Conservation (phyloP, 192 early-diverging fungal genomes). For the Coemansia sp. region DNA sequence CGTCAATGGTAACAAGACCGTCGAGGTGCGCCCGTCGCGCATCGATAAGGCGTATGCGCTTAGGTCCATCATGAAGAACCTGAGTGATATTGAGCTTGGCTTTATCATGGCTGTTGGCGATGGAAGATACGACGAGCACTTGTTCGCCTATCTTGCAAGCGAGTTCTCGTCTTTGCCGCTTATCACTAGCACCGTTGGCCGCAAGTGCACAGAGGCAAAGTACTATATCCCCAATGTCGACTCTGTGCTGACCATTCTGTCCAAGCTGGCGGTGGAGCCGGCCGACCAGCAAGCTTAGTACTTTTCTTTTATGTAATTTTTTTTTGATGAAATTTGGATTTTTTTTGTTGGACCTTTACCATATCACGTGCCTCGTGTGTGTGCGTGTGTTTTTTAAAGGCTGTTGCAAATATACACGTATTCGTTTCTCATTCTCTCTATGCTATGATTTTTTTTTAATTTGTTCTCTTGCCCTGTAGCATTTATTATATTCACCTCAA, state of each 20-base stretch:
- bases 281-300: not conserved
- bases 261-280: slow-evolving; percentile 24
- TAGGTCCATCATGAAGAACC: slow-evolving; percentile 81
- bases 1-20: slow-evolving; percentile 93
- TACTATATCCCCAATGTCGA: slow-evolving; percentile 78
- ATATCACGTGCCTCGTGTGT: too few species aligned
- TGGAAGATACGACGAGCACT: slow-evolving; percentile 93
- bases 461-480: not conserved
- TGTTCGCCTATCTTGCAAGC: slow-evolving; percentile 65
- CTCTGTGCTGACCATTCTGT: slow-evolving; percentile 38
- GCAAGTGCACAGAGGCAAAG: slow-evolving; percentile 92
- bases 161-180: slow-evolving; percentile 59
- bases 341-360: too few species aligned
- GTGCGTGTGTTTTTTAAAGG: too few species aligned
- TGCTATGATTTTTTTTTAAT: not conserved
- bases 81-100: slow-evolving; percentile 37
- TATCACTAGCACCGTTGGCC: slow-evolving; percentile 90
- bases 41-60: slow-evolving; percentile 93
- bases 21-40: slow-evolving; percentile 90
- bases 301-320: slow-evolving; percentile 6
- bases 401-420: not conserved
- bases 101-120: slow-evolving; percentile 85
- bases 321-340: not conserved
- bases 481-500: not conserved
- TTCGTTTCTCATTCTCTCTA: not conserved